Evolutionary conservation across 139 green algal genomes (phyloP).

Genomic region (Closterium sp.): DNA sequence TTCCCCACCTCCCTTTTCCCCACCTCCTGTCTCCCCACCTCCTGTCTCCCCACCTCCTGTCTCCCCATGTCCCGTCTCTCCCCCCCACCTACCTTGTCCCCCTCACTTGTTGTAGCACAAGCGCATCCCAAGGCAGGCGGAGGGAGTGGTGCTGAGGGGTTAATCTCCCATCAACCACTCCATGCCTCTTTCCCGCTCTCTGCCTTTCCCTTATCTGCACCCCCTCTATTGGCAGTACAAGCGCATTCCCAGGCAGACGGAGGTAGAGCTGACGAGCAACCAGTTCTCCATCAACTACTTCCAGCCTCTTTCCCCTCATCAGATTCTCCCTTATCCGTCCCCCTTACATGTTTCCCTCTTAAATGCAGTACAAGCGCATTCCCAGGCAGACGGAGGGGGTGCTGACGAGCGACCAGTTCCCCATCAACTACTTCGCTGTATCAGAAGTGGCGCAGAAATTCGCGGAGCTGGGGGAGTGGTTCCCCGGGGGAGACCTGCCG

Average conservation of each 20-base stretch:
- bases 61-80: too few species aligned
- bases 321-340: background rate
- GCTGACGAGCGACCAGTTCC: slow-evolving; percentile 71
- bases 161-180: too few species aligned
- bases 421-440: slow-evolving; percentile 88
- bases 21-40: too few species aligned
- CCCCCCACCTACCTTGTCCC: background rate
- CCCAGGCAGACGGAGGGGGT: slow-evolving; percentile 60
- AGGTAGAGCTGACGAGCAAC: slow-evolving; percentile 63
- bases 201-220: background rate
- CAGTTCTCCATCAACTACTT: slow-evolving; percentile 93
- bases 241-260: slow-evolving; percentile 38
- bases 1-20: background rate
- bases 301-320: slow-evolving; percentile 51
- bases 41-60: background rate
- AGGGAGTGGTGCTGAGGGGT: too few species aligned
- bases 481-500: slow-evolving; percentile 18
- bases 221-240: slow-evolving; percentile 32
- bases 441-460: slow-evolving; percentile 81
- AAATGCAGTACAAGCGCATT: slow-evolving; percentile 25
- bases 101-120: too few species aligned
- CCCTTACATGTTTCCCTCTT: background rate
- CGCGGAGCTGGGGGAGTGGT: slow-evolving; percentile 60
- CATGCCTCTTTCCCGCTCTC: too few species aligned
- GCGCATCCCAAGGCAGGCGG: too few species aligned